Evolutionary conservation across 2,329 filamentous ascomycete genomes (phyloP).

Genomic region (Tympanopsis confertula): DNA sequence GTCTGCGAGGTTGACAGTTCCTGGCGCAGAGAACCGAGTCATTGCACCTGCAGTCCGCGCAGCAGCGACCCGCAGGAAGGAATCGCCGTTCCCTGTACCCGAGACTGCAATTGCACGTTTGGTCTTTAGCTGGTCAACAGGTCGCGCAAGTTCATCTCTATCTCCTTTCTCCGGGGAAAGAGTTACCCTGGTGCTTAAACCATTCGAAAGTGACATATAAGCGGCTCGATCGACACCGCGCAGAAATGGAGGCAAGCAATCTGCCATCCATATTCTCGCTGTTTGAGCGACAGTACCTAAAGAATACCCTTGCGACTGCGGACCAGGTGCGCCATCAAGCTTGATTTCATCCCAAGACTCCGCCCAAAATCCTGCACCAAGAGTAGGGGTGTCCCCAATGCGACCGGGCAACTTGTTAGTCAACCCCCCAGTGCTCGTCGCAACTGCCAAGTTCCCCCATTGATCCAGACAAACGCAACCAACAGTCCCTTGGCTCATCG

Average conservation of each 20-base stretch:
- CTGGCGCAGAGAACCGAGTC: slow-evolving; percentile 25
- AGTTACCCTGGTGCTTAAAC: too few relatives aligned
- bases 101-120: slow-evolving; percentile 33
- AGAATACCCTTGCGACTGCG: too few relatives aligned
- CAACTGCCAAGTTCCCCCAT: slow-evolving; percentile 40
- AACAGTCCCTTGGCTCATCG: slow-evolving; percentile 44
- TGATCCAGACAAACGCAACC: slow-evolving; percentile 46
- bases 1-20: slow-evolving; percentile 19
- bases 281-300: too few relatives aligned
- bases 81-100: slow-evolving; percentile 47
- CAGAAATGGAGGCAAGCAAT: too few relatives aligned
- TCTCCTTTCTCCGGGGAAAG: too few relatives aligned
- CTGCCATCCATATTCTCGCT: too few relatives aligned
- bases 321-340: too few relatives aligned
- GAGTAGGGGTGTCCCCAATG: slow-evolving; percentile 47
- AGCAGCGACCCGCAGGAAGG: slow-evolving; percentile 40
- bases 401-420: slow-evolving; percentile 48
- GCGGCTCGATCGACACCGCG: too few relatives aligned
- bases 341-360: slow-evolving; percentile 39
- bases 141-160: too few relatives aligned
- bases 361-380: slow-evolving; percentile 49
- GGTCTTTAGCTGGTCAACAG: slow-evolving; percentile 3
- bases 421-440: slow-evolving; percentile 46
- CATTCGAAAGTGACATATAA: too few relatives aligned
- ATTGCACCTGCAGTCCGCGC: slow-evolving; percentile 40